Conservation (phyloP, 768 basidiomycete genomes). For the Baorangia bicolor region DNA sequence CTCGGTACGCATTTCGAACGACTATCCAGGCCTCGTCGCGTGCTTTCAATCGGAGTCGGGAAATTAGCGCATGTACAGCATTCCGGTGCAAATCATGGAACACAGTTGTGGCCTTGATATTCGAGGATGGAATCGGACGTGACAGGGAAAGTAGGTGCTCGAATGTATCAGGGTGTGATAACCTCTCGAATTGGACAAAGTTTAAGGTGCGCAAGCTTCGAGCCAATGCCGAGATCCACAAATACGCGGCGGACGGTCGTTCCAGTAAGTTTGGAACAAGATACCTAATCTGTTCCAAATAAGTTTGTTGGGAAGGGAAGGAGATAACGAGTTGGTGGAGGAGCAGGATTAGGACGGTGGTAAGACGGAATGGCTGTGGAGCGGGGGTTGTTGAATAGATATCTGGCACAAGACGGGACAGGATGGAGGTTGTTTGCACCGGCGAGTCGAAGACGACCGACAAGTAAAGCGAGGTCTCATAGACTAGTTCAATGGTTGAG, state of each 20-base stretch:
- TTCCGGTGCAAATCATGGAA: conserved; percentile 32
- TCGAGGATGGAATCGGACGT: not conserved
- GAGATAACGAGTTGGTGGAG: conserved; percentile 54
- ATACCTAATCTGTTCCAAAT: conserved; percentile 27
- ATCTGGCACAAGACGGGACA: conserved; percentile 56
- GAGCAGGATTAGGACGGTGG: conserved; percentile 47
- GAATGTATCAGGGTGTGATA: conserved; percentile 38
- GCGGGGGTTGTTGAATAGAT: conserved; percentile 35
- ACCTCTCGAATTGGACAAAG: conserved; percentile 49
- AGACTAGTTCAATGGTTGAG: conserved; percentile 42
- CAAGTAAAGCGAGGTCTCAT: conserved; percentile 71
- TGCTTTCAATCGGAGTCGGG: conserved; percentile 48
- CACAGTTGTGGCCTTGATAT: not conserved
- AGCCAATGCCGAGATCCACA: conserved; percentile 57
- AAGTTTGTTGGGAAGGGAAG: conserved; percentile 67
- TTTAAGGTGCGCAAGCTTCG: conserved; percentile 52
- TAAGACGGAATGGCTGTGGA: conserved; percentile 23
- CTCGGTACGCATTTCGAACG: conserved; percentile 62
- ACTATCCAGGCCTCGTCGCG: conserved; percentile 58
- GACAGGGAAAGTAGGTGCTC: conserved; percentile 19
- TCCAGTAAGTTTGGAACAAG: conserved; percentile 38
- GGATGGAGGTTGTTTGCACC: conserved; percentile 59
- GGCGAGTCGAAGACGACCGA: conserved; percentile 61
- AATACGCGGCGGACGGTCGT: conserved; percentile 32
- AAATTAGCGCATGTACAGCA: conserved; percentile 46